Conservation (phyloP, 176 grass and related monocot genomes). For the Eremochloa ophiuroides region DNA sequence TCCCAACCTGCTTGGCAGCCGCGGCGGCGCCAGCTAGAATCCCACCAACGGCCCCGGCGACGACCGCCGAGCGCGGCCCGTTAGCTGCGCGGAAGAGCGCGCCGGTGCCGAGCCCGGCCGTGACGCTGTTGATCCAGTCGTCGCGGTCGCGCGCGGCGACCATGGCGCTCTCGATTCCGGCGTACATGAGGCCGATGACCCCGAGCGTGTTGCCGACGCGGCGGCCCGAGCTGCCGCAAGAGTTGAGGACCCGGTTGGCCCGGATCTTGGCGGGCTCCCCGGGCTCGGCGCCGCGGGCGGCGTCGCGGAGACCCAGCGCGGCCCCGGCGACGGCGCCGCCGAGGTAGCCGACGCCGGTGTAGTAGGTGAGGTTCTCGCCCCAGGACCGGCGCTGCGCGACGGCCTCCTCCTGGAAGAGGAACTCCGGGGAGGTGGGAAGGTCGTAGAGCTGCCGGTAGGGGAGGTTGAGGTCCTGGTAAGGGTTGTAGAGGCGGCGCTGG, state of each 20-base stretch:
- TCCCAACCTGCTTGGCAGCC: slow-evolving; percentile 60
- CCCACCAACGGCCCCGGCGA: slow-evolving; percentile 79
- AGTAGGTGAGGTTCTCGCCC: slow-evolving; percentile 98
- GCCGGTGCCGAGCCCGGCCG: slow-evolving; percentile 74
- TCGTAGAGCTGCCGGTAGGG: slow-evolving; percentile 83
- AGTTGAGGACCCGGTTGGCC: slow-evolving; percentile 87
- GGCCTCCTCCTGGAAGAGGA: slow-evolving; percentile 95
- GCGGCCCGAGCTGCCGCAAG: slow-evolving; percentile 65
- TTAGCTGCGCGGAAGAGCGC: slow-evolving; percentile 74
- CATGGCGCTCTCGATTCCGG: slow-evolving; percentile 93
- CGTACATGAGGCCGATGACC: slow-evolving; percentile 79
- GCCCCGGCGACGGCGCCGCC: slow-evolving; percentile 59
- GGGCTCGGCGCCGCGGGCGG: slow-evolving; percentile 43
- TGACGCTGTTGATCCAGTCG: slow-evolving; percentile 93
- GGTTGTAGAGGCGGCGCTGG: slow-evolving; percentile 53
- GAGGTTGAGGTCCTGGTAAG: slow-evolving; percentile 76
- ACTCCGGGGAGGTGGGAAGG: slow-evolving; percentile 91
- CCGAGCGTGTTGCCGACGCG: slow-evolving; percentile 72
- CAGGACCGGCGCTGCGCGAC: slow-evolving; percentile 78
- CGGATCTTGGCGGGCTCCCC: slow-evolving; percentile 79
- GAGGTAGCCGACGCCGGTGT: slow-evolving; percentile 87
- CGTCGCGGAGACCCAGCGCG: slow-evolving; percentile 61
- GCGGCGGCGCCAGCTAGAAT: slow-evolving; percentile 57
- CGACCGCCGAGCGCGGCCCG: slow-evolving; percentile 73
- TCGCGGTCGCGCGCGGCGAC: slow-evolving; percentile 65